Evolutionary conservation across 1,284 basidiomycete genomes (phyloP).

Genomic region (Cryptococcus maquisensis): DNA sequence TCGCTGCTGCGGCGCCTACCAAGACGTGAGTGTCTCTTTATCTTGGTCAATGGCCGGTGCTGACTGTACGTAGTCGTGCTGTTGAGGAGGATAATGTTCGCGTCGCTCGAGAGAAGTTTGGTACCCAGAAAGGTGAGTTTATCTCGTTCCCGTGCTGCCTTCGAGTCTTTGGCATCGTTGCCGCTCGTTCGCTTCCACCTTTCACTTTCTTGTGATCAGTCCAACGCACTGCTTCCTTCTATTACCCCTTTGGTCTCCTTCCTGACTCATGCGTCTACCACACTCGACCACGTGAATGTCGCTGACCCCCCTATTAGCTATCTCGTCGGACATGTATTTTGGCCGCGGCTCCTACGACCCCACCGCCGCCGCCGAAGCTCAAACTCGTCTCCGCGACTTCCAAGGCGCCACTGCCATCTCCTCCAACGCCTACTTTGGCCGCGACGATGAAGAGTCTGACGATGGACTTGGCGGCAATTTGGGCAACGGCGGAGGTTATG

Average conservation of each 20-base stretch:
- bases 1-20: constrained; percentile 48
- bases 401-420: constrained; percentile 91
- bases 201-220: background rate
- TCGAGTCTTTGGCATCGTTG: no score
- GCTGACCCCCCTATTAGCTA: constrained; percentile 51
- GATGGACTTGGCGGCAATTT: constrained; percentile 36
- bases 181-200: background rate
- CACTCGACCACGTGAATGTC: no score
- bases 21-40: constrained; percentile 51
- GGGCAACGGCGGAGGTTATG: constrained; percentile 51
- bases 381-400: constrained; percentile 77
- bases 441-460: constrained; percentile 72
- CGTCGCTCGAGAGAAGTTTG: constrained; percentile 85
- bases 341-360: constrained; percentile 86
- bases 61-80: constrained; percentile 19
- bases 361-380: constrained; percentile 66
- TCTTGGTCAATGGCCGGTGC: background rate
- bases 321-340: constrained; percentile 98
- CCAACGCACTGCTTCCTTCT: no score
- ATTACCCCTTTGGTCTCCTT: no score
- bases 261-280: no score
- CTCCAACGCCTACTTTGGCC: constrained; percentile 90
- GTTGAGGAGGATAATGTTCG: constrained; percentile 60
- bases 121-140: constrained; percentile 66
- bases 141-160: no score